phyloP scores from a whole-genome alignment of 257 asterid species.

The Jacaranda copaia region DNA sequence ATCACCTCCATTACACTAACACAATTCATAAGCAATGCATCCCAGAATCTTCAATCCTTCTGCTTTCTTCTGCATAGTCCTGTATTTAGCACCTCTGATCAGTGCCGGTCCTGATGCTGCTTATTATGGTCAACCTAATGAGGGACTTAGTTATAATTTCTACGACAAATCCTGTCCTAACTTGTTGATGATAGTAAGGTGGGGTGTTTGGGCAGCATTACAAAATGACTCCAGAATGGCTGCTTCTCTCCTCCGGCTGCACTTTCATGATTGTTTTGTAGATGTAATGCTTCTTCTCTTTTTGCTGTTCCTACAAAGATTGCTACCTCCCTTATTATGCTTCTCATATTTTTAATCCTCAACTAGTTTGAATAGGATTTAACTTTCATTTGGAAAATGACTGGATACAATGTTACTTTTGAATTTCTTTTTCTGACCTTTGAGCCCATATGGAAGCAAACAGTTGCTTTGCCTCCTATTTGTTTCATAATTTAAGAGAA shows the following conservation, averaged over 20 bases:
- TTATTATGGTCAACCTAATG: conserved; percentile 42
- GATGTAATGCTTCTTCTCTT: conserved; percentile 45
- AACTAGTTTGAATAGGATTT: too few relatives aligned
- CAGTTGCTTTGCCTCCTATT: background rate
- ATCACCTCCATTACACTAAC: background rate
- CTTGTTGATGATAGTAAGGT: conserved; percentile 48
- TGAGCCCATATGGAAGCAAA: background rate
- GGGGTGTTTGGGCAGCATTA: conserved; percentile 69
- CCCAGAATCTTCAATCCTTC: conserved; percentile 18
- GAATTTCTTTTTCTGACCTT: background rate
- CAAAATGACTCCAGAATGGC: conserved; percentile 65
- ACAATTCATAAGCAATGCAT: conserved; percentile 42
- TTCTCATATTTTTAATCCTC: too few relatives aligned
- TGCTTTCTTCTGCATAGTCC: conserved; percentile 31
- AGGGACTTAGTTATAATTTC: conserved; percentile 46
- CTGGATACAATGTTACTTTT: too few relatives aligned
- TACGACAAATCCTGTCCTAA: conserved; percentile 71
- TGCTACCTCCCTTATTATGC: too few relatives aligned
- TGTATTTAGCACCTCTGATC: conserved; percentile 26
- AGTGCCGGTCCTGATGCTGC: conserved; percentile 38
- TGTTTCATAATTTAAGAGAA: too few relatives aligned
- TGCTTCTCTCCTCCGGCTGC: conserved; percentile 77
- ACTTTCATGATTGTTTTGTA: conserved; percentile 80
- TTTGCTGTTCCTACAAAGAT: background rate
- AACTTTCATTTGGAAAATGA: too few relatives aligned